These are phyloP conservation scores for Silene uniflora DNA, from an alignment of 148 eudicot genomes.

Conservation along the genomic window DNA sequence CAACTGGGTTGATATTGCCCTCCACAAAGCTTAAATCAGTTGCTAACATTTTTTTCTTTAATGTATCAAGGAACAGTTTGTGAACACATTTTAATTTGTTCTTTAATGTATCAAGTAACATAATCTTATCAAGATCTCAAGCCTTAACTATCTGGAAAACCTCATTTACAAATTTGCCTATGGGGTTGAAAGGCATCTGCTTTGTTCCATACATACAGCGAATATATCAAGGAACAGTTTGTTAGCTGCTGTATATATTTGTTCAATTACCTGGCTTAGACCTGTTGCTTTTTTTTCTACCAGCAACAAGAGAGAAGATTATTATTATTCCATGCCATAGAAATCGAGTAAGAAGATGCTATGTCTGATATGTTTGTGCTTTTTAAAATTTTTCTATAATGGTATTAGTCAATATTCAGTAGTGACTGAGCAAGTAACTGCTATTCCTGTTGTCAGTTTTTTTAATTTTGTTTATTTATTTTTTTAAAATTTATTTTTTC, in stretches of 20 bases:
- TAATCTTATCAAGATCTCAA: not conserved
- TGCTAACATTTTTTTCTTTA: not conserved
- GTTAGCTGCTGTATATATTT: not conserved
- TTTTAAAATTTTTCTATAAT: not conserved
- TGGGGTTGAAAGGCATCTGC: not conserved
- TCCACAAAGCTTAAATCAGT: not conserved
- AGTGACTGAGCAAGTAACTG: not conserved
- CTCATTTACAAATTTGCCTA: not conserved
- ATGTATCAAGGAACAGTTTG: no score
- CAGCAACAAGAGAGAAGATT: not conserved
- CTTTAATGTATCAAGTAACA: no score
- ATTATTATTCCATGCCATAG: slow-evolving; percentile 2
- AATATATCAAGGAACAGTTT: not conserved
- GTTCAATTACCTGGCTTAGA: not conserved
- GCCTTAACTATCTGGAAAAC: not conserved
- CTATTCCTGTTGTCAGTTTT: not conserved
- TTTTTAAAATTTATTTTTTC: no score
- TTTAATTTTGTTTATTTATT: not conserved
- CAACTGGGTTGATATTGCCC: not conserved
- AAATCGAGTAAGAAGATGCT: not conserved
- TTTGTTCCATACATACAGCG: not conserved
- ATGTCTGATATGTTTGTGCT: not conserved
- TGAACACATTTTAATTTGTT: no score
- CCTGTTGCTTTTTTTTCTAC: not conserved
- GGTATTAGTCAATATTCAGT: not conserved